Base-by-base conservation (phyloP, 176 grass and related monocot species). In the Avena sativa region DNA sequence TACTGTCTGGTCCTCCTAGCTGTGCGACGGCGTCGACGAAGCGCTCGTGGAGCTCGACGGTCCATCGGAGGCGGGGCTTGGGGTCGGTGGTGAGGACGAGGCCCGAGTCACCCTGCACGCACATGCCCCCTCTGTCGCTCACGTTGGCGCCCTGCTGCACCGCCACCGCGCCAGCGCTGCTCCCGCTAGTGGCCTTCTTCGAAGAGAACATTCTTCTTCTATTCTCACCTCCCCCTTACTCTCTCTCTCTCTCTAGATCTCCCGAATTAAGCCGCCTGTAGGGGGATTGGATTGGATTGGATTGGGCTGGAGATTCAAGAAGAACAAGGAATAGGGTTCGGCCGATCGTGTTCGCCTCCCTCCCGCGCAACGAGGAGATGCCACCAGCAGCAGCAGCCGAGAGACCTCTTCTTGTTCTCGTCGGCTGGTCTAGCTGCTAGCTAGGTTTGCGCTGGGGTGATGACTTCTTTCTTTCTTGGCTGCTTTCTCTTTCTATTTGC, bases 251-350 rank as follows among this genome's bases (percentile, higher is more conserved):
- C 52, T 74, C 80, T 89, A 87, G 86, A 88, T 86, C 80, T 91
- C 70, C 60, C 14, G 8, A 26, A 76, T 76, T 76, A 26, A 76
- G 72, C 46, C 21, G 72, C 46, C 21, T 25, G 20, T 52, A 76
- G 23, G 44, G 44, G 23, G 49, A 84, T 92, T 92, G 88, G 92
- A 81, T 26, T 92, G 81, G 38, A 40, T 40, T 43, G 23, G 49
- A 85, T 92, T 92, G 88, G 92, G 76, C 15, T 92, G 81, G 78
- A 98, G 96, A 98, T 98, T 98, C 96, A 96, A 98, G 90, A 88
- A 98, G 90, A 87, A 98, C 89, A 96, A 96, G 89, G 94, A 96
- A 98, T 98, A 98, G 92, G 96, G 96, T 96, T 92, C 96, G 81
- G 28, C 52, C 72, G 81, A 51, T 76, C 72, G 72, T 48, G 46